A percentile compares a stretch with the other conserved stretches of the same genome.
Evolutionary conservation across 331 rosid species (phyloP).

Genomic region (Saraca asoca): DNA sequence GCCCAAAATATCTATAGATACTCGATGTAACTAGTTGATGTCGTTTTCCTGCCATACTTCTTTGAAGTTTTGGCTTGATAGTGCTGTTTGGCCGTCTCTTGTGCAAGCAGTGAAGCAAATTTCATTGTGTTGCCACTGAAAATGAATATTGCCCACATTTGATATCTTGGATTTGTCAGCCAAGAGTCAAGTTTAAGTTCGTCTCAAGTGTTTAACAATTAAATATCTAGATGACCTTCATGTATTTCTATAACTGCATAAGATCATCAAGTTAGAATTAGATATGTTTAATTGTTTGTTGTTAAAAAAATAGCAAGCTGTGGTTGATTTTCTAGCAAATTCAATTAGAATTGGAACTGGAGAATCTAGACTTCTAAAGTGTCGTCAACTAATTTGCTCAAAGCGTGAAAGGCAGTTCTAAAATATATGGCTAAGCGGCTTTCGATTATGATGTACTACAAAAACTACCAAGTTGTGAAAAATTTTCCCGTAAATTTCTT

Average conservation of each 20-base stretch:
- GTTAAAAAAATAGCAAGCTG: constrained; percentile 13
- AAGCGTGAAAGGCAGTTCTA: no score
- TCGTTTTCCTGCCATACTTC: constrained; percentile 27
- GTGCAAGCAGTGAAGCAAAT: not conserved
- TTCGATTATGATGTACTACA: no score
- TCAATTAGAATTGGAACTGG: not conserved
- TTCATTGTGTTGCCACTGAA: not conserved
- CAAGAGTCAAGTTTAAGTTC: not conserved
- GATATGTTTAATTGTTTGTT: not conserved
- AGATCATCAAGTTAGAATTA: not conserved
- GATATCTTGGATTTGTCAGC: not conserved
- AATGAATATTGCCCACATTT: not conserved
- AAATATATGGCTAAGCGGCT: no score
- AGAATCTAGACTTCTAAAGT: constrained; percentile 16
- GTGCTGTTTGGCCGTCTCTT: not conserved
- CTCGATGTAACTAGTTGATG: constrained; percentile 26
- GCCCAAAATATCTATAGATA: constrained; percentile 34
- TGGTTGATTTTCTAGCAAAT: constrained; percentile 11
- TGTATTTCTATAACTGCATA: not conserved
- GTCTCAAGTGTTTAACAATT: not conserved
- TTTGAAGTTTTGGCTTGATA: constrained; percentile 1
- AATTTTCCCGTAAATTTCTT: no score
- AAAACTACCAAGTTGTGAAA: no score
- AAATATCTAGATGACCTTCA: not conserved
- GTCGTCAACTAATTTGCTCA: no score